Evolutionary conservation across 1,139 yeast species (phyloP).

Genomic region (Taiozyma sp.): DNA sequence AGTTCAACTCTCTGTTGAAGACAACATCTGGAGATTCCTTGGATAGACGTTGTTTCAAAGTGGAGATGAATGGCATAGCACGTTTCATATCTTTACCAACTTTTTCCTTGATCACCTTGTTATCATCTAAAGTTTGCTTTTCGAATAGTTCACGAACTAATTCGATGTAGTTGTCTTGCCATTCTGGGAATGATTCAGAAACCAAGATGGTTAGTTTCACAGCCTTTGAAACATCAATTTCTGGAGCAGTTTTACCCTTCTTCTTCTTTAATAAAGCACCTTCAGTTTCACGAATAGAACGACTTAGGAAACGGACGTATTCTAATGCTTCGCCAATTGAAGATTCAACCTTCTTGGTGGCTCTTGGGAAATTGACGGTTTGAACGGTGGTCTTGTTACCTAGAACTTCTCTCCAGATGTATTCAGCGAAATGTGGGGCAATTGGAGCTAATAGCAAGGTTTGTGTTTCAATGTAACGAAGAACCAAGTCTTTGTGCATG

Average conservation of each 20-base stretch:
- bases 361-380: constrained; percentile 73
- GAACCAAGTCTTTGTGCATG: constrained; percentile 82
- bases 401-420: constrained; percentile 78
- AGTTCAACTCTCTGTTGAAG: constrained; percentile 81
- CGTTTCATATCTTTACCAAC: constrained; percentile 79
- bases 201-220: constrained; percentile 68
- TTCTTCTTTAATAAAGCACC: constrained; percentile 84
- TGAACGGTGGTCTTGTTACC: constrained; percentile 62
- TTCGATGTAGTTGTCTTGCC: constrained; percentile 90
- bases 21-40: constrained; percentile 69
- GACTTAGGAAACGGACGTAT: constrained; percentile 72
- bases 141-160: constrained; percentile 79
- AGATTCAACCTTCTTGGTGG: constrained; percentile 58
- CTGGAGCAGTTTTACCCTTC: constrained; percentile 69
- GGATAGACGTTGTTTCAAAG: constrained; percentile 73
- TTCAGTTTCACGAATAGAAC: constrained; percentile 91
- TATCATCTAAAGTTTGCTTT: constrained; percentile 54
- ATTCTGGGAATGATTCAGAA: constrained; percentile 85
- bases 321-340: constrained; percentile 62
- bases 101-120: constrained; percentile 52
- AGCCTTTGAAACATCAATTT: constrained; percentile 70
- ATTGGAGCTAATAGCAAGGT: constrained; percentile 83
- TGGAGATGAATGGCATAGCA: constrained; percentile 95
- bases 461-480: constrained; percentile 82
- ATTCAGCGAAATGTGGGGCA: constrained; percentile 95